Base-by-base conservation (phyloP, 345 rosid genomes). In the Eucalyptus polybractea region DNA sequence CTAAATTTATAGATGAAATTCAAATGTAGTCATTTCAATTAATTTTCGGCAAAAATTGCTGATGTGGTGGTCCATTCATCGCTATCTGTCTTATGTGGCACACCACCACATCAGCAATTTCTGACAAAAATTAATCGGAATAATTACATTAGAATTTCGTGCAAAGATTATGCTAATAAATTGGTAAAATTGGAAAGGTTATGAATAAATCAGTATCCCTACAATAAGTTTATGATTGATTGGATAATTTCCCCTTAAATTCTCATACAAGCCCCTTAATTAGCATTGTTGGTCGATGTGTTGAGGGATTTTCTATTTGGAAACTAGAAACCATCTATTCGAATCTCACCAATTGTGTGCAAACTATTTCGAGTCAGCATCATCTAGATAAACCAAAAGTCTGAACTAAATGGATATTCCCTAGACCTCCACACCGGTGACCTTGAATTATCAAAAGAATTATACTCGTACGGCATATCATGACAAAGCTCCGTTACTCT, bases 31-130 rank as follows among this genome's bases (percentile, higher is more conserved):
- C 3, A 13, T 29, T 29, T 29, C 1, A 0, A 29, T 65, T 7
- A 65, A 15, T 14, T 65, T 60, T 60, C 4, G 16, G 0, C 0
- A 0, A 27, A 14, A 13, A 29, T 65, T 8, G 11, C 1, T 15
- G 2, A 31, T 16, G 80, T 31, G 42, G 3, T 1, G 6, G 6
- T 31, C 12, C 12, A 2, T 2, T 65, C 21, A n/a, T 15, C 1
- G 1, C 22, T 7, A 51, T 16, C 0, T 6, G 1, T 51, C 22
- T 51, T 51, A 51, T 17, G 22, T 51, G 54, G 54, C 22, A 51
- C 54, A 51, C 54, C 54, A 51, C 22, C 24, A 17, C 4, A 21
- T 37, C 3, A 19, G 13, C 6, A 3, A 10, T 33, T 17, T 10
- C 1, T 37, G 4, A 24, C 25, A 72, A 72, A 37, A 33, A 72